Conservation (phyloP, 2,329 filamentous ascomycete species). For the Aspergillus vadensis region DNA sequence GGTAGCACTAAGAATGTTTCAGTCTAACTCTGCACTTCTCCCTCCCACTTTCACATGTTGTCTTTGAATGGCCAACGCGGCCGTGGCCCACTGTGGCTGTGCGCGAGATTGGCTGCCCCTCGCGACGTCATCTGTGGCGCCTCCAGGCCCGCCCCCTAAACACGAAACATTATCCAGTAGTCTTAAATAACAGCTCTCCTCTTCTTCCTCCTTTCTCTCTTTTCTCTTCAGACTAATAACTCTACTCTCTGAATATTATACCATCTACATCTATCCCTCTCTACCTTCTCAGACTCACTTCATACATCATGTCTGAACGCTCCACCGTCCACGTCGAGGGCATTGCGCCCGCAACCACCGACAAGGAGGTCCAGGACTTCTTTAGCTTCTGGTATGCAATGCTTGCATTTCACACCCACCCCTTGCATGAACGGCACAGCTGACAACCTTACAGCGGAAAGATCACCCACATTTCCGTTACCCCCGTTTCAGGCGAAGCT, state of each 20-base stretch:
- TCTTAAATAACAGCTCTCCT: neutral
- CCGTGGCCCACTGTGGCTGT: slow-evolving; percentile 3
- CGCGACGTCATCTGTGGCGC: slow-evolving; percentile 18
- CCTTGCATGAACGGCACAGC: neutral
- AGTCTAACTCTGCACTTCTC: too few relatives aligned
- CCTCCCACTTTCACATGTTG: neutral
- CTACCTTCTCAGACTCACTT: neutral
- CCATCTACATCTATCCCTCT: neutral
- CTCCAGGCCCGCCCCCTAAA: slow-evolving; percentile 1
- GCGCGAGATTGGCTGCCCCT: slow-evolving; percentile 5
- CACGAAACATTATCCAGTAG: neutral
- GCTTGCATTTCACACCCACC: neutral
- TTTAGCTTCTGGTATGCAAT: slow-evolving; percentile 84
- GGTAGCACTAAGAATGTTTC: neutral
- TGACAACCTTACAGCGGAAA: slow-evolving; percentile 68
- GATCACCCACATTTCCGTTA: slow-evolving; percentile 80
- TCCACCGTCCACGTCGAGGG: slow-evolving; percentile 85
- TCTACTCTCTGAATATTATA: neutral
- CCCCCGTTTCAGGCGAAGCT: slow-evolving; percentile 54
- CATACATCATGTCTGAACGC: slow-evolving; percentile 54
- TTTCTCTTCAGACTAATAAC: slow-evolving; percentile 1
- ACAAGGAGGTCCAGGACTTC: slow-evolving; percentile 93
- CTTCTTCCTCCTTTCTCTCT: slow-evolving; percentile 8
- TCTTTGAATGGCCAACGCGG: neutral
- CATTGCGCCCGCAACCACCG: slow-evolving; percentile 77